Evolutionary conservation across 1,284 basidiomycete genomes (phyloP).

Genomic region (Ceratobasidium sp.): DNA sequence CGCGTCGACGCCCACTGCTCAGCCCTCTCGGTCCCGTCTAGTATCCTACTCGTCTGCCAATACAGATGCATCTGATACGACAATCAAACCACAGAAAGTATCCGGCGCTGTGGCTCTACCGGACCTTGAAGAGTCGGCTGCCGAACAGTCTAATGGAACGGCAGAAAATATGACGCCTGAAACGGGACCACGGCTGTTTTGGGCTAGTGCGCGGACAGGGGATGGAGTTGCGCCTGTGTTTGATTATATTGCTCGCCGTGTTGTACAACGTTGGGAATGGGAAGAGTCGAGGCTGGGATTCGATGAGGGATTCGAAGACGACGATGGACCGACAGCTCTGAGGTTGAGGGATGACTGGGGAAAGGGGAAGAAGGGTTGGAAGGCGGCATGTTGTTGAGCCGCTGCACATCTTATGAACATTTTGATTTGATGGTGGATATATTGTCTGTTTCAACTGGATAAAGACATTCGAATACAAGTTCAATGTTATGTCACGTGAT

Average conservation of each 20-base stretch:
- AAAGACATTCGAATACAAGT: too few relatives aligned
- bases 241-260: conserved; percentile 73
- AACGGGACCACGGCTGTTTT: conserved; percentile 71
- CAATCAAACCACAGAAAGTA: conserved; percentile 49
- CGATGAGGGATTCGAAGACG: conserved; percentile 23
- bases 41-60: conserved; percentile 21
- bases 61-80: conserved; percentile 7
- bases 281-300: conserved; percentile 61
- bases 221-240: conserved; percentile 76
- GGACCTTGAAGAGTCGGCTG: conserved; percentile 44
- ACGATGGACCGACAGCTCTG: conserved; percentile 24
- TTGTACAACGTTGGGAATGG: conserved; percentile 71
- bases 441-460: too few relatives aligned
- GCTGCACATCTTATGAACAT: background rate
- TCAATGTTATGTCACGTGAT: background rate
- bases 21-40: conserved; percentile 31
- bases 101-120: conserved; percentile 51
- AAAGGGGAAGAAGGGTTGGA: conserved; percentile 25
- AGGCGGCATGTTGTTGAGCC: conserved; percentile 34
- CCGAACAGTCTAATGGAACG: conserved; percentile 50
- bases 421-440: background rate
- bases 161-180: conserved; percentile 17
- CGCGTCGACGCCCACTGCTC: conserved; percentile 32
- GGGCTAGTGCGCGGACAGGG: conserved; percentile 80
- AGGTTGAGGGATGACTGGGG: conserved; percentile 40